Evolutionary conservation across 495 filamentous ascomycete species (phyloP).

Genomic region (Aspergillus indologenus): DNA sequence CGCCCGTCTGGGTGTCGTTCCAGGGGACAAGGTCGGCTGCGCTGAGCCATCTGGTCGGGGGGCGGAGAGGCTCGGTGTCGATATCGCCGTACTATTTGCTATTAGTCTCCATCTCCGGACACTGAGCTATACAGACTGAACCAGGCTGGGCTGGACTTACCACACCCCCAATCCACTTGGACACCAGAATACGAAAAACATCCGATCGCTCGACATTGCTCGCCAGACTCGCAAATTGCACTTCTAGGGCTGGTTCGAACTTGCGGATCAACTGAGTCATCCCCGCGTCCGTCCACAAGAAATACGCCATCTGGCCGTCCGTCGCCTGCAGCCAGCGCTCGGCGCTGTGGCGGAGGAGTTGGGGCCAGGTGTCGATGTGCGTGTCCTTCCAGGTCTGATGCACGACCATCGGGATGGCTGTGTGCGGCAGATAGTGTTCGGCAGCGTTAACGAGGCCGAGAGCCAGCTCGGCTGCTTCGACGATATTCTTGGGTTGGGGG

Average conservation of each 20-base stretch:
- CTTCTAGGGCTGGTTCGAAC: conserved; percentile 12
- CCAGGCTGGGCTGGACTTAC: conserved; percentile 8
- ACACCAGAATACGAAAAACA: conserved; percentile 19
- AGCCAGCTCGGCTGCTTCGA: conserved; percentile 14
- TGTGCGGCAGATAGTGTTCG: conserved; percentile 10
- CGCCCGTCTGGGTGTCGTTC: conserved; percentile 12
- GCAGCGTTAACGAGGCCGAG: conserved; percentile 1
- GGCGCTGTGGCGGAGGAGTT: conserved; percentile 8
- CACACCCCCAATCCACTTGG: conserved; percentile 22
- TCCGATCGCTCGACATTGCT: conserved; percentile 19
- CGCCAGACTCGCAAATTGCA: conserved; percentile 10
- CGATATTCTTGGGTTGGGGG: conserved; percentile 3
- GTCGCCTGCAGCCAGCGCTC: conserved; percentile 19
- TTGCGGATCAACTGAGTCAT: conserved; percentile 12
- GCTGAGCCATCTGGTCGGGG: conserved; percentile 14
- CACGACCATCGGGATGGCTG: conserved; percentile 17
- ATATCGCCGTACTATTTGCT: conserved; percentile 27
- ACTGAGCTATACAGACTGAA: too few species aligned
- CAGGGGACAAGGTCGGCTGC: conserved; percentile 11
- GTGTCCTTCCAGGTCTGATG: conserved; percentile 22
- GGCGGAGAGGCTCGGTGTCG: conserved; percentile 16
- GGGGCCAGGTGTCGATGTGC: conserved; percentile 13
- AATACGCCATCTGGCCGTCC: conserved; percentile 14
- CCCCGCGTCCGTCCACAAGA: conserved; percentile 20
- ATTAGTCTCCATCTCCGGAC: too few species aligned